These are phyloP conservation scores for Blastobotrys terrestris DNA, from an alignment of 805 yeast species.

Conservation along the genomic window DNA sequence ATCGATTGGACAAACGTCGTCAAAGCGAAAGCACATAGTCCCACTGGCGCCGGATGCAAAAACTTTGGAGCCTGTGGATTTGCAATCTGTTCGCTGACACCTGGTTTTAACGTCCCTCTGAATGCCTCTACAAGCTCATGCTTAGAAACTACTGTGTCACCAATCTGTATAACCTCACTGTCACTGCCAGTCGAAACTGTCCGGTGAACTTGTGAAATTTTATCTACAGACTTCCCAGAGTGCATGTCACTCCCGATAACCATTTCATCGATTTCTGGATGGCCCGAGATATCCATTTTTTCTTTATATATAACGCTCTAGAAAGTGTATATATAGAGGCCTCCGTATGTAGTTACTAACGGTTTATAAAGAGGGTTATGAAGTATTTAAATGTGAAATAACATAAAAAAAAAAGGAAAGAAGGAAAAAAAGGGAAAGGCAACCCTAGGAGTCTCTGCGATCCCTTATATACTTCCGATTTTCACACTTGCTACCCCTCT, in stretches of 20 bases:
- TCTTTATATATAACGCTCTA: background rate
- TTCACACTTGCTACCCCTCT: background rate
- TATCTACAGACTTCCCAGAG: slow-evolving; percentile 3
- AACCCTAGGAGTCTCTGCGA: background rate
- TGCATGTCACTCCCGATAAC: slow-evolving; percentile 3
- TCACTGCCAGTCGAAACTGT: slow-evolving; percentile 19
- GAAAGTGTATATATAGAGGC: background rate
- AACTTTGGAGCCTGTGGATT: slow-evolving; percentile 37
- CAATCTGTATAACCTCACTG: slow-evolving; percentile 32
- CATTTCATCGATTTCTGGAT: slow-evolving; percentile 5
- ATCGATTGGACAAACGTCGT: slow-evolving; percentile 55
- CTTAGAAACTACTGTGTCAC: slow-evolving; percentile 39
- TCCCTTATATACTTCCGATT: background rate
- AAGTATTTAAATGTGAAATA: background rate
- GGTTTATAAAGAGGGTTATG: background rate
- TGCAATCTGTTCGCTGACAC: slow-evolving; percentile 43
- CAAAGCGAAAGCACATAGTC: slow-evolving; percentile 53
- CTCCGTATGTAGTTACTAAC: background rate
- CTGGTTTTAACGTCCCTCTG: slow-evolving; percentile 49
- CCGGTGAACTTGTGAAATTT: slow-evolving; percentile 7
- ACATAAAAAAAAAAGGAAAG: no score
- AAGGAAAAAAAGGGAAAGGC: background rate
- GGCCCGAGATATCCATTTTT: background rate
- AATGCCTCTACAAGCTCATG: slow-evolving; percentile 57
- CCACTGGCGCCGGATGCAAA: slow-evolving; percentile 62